A percentile compares a stretch with the other conserved stretches of the same genome.
Evolutionary conservation across 2,329 filamentous ascomycete species (phyloP).

Genomic region (Ciborinia camelliae): DNA sequence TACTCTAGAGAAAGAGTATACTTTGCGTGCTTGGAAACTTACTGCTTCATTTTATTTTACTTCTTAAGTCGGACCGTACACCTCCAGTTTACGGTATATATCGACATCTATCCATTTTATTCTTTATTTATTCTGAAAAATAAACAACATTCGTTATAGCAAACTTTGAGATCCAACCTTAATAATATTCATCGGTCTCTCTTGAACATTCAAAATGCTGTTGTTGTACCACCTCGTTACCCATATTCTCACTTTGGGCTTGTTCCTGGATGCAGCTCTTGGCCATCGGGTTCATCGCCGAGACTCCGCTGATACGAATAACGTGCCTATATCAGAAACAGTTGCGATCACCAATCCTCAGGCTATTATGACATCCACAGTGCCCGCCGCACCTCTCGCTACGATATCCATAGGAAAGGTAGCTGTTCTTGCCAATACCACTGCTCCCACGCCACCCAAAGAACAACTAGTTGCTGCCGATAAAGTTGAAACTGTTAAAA

Average conservation of each 20-base stretch:
- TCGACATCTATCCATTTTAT: background rate
- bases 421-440: constrained; percentile 18
- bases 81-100: background rate
- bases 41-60: constrained; percentile 12
- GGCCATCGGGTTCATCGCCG: constrained; percentile 17
- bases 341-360: constrained; percentile 14
- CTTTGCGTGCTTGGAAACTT: background rate
- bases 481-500: constrained; percentile 31
- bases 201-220: constrained; percentile 1
- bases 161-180: background rate
- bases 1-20: background rate
- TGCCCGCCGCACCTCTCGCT: constrained; percentile 10
- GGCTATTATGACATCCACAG: constrained; percentile 13
- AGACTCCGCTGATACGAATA: background rate
- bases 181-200: background rate
- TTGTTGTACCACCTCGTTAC: constrained; percentile 11
- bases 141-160: constrained; percentile 5
- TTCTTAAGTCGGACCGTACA: constrained; percentile 6
- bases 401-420: background rate
- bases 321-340: constrained; percentile 6
- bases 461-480: background rate
- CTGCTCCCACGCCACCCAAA: constrained; percentile 3
- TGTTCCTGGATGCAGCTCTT: constrained; percentile 14
- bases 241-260: constrained; percentile 13
- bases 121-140: background rate